Percentiles rank a stretch among this genome's conserved stretches.
Conservation (phyloP, 2,329 filamentous ascomycete genomes). For the Meredithiella fracta region DNA sequence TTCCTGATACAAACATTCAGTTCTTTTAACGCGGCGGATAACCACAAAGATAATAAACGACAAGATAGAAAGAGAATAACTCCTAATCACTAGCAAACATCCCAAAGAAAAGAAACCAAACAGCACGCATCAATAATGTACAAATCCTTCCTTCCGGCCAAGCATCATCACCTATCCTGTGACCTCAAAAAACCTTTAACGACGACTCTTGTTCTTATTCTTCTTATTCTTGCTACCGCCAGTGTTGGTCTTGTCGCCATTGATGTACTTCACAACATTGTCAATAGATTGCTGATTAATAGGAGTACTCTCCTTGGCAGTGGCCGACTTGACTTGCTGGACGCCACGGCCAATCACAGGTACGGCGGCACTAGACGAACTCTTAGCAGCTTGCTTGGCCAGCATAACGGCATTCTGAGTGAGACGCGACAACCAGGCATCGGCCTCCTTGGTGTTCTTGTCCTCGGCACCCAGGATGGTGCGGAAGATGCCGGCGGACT, state of each 20-base stretch:
- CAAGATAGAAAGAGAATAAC: slow-evolving; percentile 4
- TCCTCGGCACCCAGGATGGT: slow-evolving; percentile 72
- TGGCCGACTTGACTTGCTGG: neutral
- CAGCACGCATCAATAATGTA: neutral
- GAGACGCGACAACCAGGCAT: slow-evolving; percentile 89
- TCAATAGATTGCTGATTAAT: slow-evolving; percentile 75
- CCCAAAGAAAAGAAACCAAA: slow-evolving; percentile 2
- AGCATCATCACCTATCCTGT: neutral
- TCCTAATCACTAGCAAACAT: neutral
- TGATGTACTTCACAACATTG: slow-evolving; percentile 86
- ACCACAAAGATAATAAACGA: slow-evolving; percentile 6
- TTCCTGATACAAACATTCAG: neutral
- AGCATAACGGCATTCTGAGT: slow-evolving; percentile 91
- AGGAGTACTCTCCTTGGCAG: neutral
- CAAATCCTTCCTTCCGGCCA: neutral
- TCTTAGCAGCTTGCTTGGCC: slow-evolving; percentile 85
- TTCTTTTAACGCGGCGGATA: neutral
- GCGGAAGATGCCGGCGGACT: slow-evolving; percentile 93
- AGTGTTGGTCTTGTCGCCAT: slow-evolving; percentile 45
- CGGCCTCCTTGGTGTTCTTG: slow-evolving; percentile 95
- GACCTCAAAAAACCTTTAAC: neutral
- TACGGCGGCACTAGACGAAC: slow-evolving; percentile 58
- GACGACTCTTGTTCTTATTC: slow-evolving; percentile 16
- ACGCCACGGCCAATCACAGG: slow-evolving; percentile 28
- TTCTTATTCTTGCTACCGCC: slow-evolving; percentile 29